phyloP scores from a whole-genome alignment of 345 rosid genomes.

The Aethionema arabicum region DNA sequence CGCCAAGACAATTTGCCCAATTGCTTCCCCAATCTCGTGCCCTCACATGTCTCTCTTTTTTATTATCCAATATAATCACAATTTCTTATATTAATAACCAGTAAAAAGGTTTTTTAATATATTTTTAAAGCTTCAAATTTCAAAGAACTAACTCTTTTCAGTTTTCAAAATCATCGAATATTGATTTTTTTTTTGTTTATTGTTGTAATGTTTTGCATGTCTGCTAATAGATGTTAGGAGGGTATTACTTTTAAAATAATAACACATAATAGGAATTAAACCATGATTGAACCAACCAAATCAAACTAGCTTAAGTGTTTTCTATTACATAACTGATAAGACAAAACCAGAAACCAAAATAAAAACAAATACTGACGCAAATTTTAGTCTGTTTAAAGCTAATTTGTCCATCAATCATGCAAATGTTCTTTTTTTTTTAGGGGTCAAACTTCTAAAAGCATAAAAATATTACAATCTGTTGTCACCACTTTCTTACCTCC shows the following conservation, averaged over 20 bases:
- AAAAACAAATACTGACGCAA: neutral
- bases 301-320: conserved; percentile 18
- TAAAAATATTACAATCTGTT: conserved; percentile 12
- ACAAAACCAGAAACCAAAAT: conserved; percentile 5
- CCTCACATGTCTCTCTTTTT: neutral
- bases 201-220: too few relatives aligned
- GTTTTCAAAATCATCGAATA: too few relatives aligned
- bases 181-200: too few relatives aligned
- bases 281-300: neutral
- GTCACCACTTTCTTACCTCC: neutral
- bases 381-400: conserved; percentile 4
- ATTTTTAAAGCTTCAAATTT: too few relatives aligned
- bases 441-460: conserved; percentile 27
- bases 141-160: too few relatives aligned
- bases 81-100: neutral
- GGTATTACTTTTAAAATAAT: too few relatives aligned
- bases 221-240: too few relatives aligned
- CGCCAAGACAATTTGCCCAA: neutral
- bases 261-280: too few relatives aligned
- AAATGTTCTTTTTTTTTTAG: conserved; percentile 3
- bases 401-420: conserved; percentile 26
- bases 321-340: conserved; percentile 3
- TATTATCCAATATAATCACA: neutral
- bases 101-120: neutral
- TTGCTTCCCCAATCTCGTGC: neutral